Conservation (phyloP, 2,329 filamentous ascomycete genomes). For the Fragosphaeria purpurea region DNA sequence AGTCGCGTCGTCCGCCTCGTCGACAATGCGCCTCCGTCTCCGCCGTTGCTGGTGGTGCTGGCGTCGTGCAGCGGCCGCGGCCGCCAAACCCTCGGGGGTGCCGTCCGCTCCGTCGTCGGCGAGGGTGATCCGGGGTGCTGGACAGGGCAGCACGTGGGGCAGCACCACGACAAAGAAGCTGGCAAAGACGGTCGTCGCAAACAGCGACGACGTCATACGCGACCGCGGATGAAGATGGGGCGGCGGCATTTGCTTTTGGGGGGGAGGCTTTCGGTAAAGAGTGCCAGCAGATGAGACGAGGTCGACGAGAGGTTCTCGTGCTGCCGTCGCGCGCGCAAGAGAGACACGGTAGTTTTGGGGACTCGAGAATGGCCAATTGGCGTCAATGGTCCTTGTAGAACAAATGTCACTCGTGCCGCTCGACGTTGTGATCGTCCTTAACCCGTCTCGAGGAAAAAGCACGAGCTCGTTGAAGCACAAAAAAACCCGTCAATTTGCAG, state of each 20-base stretch:
- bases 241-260: constrained; percentile 69
- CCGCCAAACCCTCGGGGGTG: constrained; percentile 24
- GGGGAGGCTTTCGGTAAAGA: no score
- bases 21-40: constrained; percentile 15
- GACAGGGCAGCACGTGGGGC: constrained; percentile 85
- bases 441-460: no score
- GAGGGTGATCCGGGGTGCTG: constrained; percentile 64
- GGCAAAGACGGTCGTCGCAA: constrained; percentile 81
- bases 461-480: no score
- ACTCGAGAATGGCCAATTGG: no score
- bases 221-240: constrained; percentile 89
- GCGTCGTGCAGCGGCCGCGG: background rate
- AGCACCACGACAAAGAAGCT: constrained; percentile 88
- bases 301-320: no score
- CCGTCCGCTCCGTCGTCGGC: constrained; percentile 55
- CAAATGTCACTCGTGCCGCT: no score
- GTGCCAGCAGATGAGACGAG: no score
- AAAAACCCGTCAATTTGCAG: no score
- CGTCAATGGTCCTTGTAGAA: no score
- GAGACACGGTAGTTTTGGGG: no score
- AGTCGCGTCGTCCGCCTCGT: background rate
- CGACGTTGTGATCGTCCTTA: no score
- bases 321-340: no score
- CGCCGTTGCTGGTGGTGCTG: constrained; percentile 13
- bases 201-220: constrained; percentile 84